These are phyloP conservation scores for Echinochloa phyllopogon DNA, from an alignment of 176 grass and related monocot species.

Conservation along the genomic window DNA sequence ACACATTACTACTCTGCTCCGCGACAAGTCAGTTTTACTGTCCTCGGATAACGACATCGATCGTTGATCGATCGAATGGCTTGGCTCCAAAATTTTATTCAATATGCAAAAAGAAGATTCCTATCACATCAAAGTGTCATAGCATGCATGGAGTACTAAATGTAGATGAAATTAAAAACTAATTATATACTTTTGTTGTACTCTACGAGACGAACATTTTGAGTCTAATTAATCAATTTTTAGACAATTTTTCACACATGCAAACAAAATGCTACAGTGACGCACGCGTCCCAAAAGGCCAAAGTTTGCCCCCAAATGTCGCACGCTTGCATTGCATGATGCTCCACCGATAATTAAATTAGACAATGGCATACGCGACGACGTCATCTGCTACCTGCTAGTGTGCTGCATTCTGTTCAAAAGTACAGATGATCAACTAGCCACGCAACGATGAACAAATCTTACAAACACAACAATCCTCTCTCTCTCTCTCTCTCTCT, in stretches of 20 bases:
- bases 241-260: too few species aligned
- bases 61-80: not conserved
- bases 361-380: not conserved
- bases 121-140: too few species aligned
- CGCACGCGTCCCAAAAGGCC: too few species aligned
- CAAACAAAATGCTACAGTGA: too few species aligned
- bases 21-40: conserved; percentile 19
- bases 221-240: too few species aligned
- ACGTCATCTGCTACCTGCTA: not conserved
- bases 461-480: not conserved
- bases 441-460: not conserved
- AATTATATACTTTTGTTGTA: too few species aligned
- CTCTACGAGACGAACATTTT: too few species aligned
- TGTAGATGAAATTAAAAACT: too few species aligned
- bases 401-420: not conserved
- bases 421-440: not conserved
- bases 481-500: not conserved
- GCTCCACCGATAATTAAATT: not conserved
- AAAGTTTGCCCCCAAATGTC: too few species aligned
- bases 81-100: too few species aligned
- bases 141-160: too few species aligned
- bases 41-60: not conserved
- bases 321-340: not conserved
- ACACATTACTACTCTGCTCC: not conserved
- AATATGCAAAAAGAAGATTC: too few species aligned